Evolutionary conservation across 2,329 filamentous ascomycete species (phyloP), one percentile per base, ranked within the genome.

Genomic region (Penicillium sp.): DNA sequence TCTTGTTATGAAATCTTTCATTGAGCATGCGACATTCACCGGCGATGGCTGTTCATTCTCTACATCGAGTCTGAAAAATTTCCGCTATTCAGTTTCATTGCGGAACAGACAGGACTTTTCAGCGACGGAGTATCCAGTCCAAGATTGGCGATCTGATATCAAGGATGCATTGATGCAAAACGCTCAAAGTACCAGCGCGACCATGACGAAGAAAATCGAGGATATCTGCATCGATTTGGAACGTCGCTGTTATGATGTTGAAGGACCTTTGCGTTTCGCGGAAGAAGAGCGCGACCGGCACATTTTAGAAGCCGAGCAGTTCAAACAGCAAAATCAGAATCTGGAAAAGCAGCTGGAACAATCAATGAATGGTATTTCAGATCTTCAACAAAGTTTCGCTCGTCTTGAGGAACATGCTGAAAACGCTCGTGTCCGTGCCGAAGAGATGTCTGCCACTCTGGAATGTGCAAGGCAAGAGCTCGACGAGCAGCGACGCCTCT

Each of bases 171-270:
- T 86, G n/a, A 67, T 73, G 29, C 67, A 72, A 24, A 73, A 75
- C 61, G 74, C 78, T 14, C 71, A 70, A 14, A 70, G 74, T 26
- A 78, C 81, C 31, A 73, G 81, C 8, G 74, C 80, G n/a, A 71
- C 69, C 2, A 70, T 86, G 9, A 68, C 82, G 27, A 73, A 75
- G 10, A 75, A 80, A 21, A 78, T 86, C 16, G 75, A 79, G 16
- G 76, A 81, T 33, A 79, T 83, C 13, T 86, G 84, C 63, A 75
- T 78, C 24, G 82, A 85, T 55, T 73, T 87, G 1, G 84, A 87
- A 62, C 71, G 70, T 10, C 79, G 84, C 8, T 87, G 84, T 63
- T 76, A 80, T 33, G 77, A 77, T 31, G 75, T 82, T 2, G 84
- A 87, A 68, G 75, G 75, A 48, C 84, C 84, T 6, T 71, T 86